Evolutionary conservation across 2,329 filamentous ascomycete species (phyloP).

Genomic region (Claviceps digitariae): DNA sequence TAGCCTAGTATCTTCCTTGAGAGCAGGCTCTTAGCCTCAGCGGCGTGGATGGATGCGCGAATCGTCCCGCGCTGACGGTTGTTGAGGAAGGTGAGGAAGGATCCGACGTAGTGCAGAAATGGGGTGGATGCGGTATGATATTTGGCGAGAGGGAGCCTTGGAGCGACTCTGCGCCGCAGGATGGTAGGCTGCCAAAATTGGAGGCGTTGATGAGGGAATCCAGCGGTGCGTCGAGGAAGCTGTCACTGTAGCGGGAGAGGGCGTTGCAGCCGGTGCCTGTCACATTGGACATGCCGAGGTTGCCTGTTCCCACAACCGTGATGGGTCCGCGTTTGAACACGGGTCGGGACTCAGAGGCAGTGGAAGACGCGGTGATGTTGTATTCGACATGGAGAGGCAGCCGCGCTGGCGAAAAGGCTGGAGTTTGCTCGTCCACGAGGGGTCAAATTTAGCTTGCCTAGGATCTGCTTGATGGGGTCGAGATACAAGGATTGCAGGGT

Average conservation of each 20-base stretch:
- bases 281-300: conserved; percentile 13
- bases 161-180: conserved; percentile 2
- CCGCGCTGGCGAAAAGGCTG: conserved; percentile 42
- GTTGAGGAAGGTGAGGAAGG: conserved; percentile 23
- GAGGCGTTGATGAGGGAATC: conserved; percentile 17
- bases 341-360: conserved; percentile 9
- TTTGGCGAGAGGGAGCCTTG: conserved; percentile 33
- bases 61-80: conserved; percentile 27
- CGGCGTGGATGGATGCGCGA: conserved; percentile 29
- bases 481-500: conserved; percentile 51
- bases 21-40: conserved; percentile 37
- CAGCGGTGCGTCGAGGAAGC: conserved; percentile 54
- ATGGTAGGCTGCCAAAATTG: conserved; percentile 1
- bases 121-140: conserved; percentile 52
- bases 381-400: conserved; percentile 39
- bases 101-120: conserved; percentile 38
- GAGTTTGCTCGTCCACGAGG: conserved; percentile 23
- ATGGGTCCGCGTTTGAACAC: conserved; percentile 32
- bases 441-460: conserved; percentile 27
- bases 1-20: conserved; percentile 48
- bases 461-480: conserved; percentile 45
- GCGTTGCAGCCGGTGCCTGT: conserved; percentile 4
- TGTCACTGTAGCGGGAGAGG: conserved; percentile 29
- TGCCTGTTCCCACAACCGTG: conserved; percentile 56
- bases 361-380: conserved; percentile 25